Base-by-base conservation (phyloP, 164 flowering plant species). In the Berberis thunbergii region DNA sequence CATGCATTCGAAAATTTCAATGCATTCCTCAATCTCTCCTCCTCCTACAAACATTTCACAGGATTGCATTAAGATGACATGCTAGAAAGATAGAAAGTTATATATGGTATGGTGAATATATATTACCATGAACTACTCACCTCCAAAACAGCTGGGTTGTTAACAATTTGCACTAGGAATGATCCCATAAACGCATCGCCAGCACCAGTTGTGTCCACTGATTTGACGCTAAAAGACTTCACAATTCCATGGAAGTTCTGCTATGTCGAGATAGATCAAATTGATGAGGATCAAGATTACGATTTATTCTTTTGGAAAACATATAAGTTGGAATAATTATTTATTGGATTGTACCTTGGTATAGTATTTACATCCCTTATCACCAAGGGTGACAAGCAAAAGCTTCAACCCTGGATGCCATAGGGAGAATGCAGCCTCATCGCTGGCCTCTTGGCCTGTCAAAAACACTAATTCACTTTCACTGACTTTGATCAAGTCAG, bases 131-230 rank as follows among this genome's bases (percentile, higher is more conserved):
- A 26, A 2, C 40, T 41, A 75, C 60, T 78, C 74, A 87, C 98
- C 72, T 88, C 81, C 7, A 94, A 73, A 1, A 88, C 61, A n/a
- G 88, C 74, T 9, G 59, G 83, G 57, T 89, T 86, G 12, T 83
- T 76, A 8, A 89, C 96, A 45, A 94, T 62, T 76, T 80, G 87
- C 75, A 68, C 38, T 3, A 94, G 76, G 1, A 94, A 68, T 7
- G 99, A 81, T 9, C 97, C 99, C 2, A 94, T 79, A 57, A 87
- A 94, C 1, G 99, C 77, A 62, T 94, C 99, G 8, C 99, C 99
- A 0, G 99, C 99, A 0, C 99, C 97, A 7, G 99, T 94, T 50
- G 97, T 94, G 69, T 94, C 99, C n/a, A 94, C 83, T 3, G 99
- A 66, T 9, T 89, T 82, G 7, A 91, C 99, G 7, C 57, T 77